Evolutionary conservation across 352 stramenopile species (phyloP), one percentile per base, ranked within the genome.

Genomic region (Blastocystis sp.): DNA sequence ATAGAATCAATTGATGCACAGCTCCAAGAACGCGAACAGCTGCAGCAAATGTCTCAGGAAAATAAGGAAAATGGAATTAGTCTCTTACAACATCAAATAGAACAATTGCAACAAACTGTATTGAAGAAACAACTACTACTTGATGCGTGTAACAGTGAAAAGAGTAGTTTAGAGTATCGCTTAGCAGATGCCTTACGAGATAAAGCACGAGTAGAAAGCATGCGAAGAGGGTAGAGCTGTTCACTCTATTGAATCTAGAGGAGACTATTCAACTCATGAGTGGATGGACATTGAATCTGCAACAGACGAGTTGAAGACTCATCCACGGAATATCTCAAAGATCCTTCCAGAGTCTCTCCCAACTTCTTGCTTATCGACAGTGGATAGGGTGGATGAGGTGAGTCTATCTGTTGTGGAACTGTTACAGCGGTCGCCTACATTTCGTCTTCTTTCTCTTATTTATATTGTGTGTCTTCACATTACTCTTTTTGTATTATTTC

Each of bases 121-220:
- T 29, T 84, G 50, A 84, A 84, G 50, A 84, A 84, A 45, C 73
- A 84, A 53, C 39, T 84, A 37, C 26, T 84, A 37, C 26, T 84
- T 13, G 73, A 84, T 23, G 73, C 73, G 39, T 15, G 59, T 29
- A 66, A 66, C 20, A 84, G 73, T 34, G 73, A 84, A 34, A 84
- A 84, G 53, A 84, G 53, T 37, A 61, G 45, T 43, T 45, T 84
- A 55, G 73, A 84, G 26, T 84, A 84, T 29, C 45, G 73, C 0
- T 29, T 84, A 13, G 73, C 73, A 18, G 73, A 84, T 45, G 53
- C 73, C 15, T 29, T 84, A 3, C 54, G 73, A 8, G 73, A 84
- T 53, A 84, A 84, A 64, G 73, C 73, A 18, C 54, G 73, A 3
- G 41, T 56, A 11, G 47, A 84, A 43, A 68, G 47, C 34, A 26